A percentile compares a stretch with the other conserved stretches of the same genome.
Evolutionary conservation across 2,329 filamentous ascomycete species (phyloP).

Genomic region (Ustulina deusta): DNA sequence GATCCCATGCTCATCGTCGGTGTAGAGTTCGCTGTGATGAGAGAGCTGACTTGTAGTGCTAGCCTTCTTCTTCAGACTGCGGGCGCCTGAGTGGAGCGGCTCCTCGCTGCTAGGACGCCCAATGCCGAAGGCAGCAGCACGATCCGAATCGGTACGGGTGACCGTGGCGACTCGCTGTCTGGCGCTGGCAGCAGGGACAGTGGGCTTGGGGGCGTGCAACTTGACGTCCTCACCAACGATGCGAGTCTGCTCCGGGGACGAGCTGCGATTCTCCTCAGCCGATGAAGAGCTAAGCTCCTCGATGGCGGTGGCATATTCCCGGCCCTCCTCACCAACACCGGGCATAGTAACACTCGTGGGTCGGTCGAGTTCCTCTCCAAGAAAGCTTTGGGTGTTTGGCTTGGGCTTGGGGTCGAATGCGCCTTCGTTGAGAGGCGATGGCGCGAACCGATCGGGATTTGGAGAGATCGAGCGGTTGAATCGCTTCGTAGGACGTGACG

Average conservation of each 20-base stretch:
- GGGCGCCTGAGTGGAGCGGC: slow-evolving; percentile 57
- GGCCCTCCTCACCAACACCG: slow-evolving; percentile 88
- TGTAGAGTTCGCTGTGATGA: slow-evolving; percentile 61
- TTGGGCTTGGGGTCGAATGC: slow-evolving; percentile 63
- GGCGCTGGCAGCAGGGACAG: slow-evolving; percentile 82
- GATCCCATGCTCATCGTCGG: slow-evolving; percentile 85
- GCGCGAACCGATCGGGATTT: slow-evolving; percentile 81
- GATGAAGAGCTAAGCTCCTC: slow-evolving; percentile 59
- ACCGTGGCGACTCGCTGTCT: slow-evolving; percentile 86
- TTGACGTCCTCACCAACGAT: slow-evolving; percentile 84
- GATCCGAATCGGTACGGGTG: slow-evolving; percentile 90
- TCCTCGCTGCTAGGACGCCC: slow-evolving; percentile 74
- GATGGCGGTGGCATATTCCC: slow-evolving; percentile 78
- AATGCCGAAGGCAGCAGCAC: slow-evolving; percentile 86
- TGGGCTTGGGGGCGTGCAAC: slow-evolving; percentile 89
- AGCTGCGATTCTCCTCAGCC: slow-evolving; percentile 54
- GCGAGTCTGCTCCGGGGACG: slow-evolving; percentile 77
- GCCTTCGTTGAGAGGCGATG: slow-evolving; percentile 84
- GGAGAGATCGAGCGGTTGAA: slow-evolving; percentile 82
- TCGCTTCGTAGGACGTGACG: slow-evolving; percentile 78
- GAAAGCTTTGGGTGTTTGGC: slow-evolving; percentile 54
- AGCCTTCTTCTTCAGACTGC: slow-evolving; percentile 71
- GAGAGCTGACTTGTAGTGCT: slow-evolving; percentile 67
- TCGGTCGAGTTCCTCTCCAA: slow-evolving; percentile 65
- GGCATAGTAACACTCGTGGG: slow-evolving; percentile 85